Evolutionary conservation across 768 basidiomycete species (phyloP).

Genomic region (Russula sp.): DNA sequence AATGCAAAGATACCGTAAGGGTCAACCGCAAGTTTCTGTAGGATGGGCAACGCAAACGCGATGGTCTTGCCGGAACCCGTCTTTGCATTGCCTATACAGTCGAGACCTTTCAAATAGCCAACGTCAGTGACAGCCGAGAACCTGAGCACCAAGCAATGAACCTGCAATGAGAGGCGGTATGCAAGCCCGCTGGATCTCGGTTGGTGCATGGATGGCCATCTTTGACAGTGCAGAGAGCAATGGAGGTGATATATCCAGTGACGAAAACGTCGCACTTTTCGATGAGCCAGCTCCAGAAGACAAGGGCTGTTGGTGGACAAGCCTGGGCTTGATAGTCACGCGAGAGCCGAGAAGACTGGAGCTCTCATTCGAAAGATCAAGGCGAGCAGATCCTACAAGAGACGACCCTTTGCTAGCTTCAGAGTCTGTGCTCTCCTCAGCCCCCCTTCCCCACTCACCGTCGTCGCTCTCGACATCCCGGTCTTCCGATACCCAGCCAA

Average conservation of each 20-base stretch:
- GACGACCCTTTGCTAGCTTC: not conserved
- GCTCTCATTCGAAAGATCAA: not conserved
- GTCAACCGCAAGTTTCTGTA: slow-evolving; percentile 81
- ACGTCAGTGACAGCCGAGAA: slow-evolving; percentile 20
- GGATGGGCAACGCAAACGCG: slow-evolving; percentile 92
- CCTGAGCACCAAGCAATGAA: slow-evolving; percentile 30
- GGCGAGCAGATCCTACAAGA: not conserved
- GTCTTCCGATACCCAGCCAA: not conserved
- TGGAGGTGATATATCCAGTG: slow-evolving; percentile 52
- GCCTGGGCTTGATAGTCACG: slow-evolving; percentile 22
- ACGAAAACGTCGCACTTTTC: slow-evolving; percentile 40
- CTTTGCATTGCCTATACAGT: slow-evolving; percentile 97
- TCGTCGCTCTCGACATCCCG: not conserved
- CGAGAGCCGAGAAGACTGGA: slow-evolving; percentile 23
- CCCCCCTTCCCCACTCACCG: not conserved
- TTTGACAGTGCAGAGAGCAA: slow-evolving; percentile 60
- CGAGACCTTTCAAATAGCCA: slow-evolving; percentile 53
- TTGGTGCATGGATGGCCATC: slow-evolving; percentile 84
- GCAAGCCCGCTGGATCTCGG: slow-evolving; percentile 85
- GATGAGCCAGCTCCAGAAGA: slow-evolving; percentile 10
- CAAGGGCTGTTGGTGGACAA: slow-evolving; percentile 13
- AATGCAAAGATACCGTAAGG: slow-evolving; percentile 94
- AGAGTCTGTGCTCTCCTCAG: slow-evolving; percentile 10
- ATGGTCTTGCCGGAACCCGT: slow-evolving; percentile 98
- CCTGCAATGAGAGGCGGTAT: slow-evolving; percentile 82